A percentile compares a stretch with the other conserved stretches of the same genome.
Conservation (phyloP, 1,139 yeast genomes). For the Scheffersomyces cryptocercus region DNA sequence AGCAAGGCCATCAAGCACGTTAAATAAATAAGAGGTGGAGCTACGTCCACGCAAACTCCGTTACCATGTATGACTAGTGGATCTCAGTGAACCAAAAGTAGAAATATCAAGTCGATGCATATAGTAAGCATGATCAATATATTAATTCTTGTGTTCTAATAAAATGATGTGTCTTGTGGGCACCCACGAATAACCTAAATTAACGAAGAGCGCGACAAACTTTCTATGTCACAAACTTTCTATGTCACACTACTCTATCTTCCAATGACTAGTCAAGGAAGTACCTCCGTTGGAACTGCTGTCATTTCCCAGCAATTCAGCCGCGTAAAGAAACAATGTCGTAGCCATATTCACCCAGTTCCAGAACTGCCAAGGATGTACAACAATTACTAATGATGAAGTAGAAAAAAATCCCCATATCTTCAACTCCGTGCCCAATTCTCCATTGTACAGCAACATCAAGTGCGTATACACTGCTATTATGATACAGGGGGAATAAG, state of each 20-base stretch:
- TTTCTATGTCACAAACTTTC: not conserved
- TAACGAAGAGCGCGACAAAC: no score
- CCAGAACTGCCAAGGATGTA: slow-evolving; percentile 92
- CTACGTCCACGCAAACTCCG: no score
- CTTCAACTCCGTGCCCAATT: slow-evolving; percentile 59
- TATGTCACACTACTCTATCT: slow-evolving; percentile 14
- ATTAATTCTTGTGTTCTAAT: no score
- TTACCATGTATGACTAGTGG: no score
- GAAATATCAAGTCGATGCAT: no score
- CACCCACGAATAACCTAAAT: no score
- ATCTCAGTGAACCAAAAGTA: no score
- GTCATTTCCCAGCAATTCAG: slow-evolving; percentile 61
- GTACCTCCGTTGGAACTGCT: slow-evolving; percentile 29
- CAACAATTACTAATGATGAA: slow-evolving; percentile 35
- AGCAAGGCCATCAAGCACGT: not conserved
- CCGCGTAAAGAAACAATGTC: slow-evolving; percentile 74
- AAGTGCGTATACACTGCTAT: slow-evolving; percentile 94
- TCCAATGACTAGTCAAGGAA: slow-evolving; percentile 28
- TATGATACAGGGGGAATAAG: slow-evolving; percentile 90
- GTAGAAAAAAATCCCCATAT: slow-evolving; percentile 54
- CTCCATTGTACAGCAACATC: slow-evolving; percentile 86
- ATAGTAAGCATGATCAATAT: no score
- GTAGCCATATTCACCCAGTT: slow-evolving; percentile 90
- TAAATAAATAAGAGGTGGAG: no score
- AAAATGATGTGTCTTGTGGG: no score